phyloP scores from a whole-genome alignment of 225 moss, liverwort and hornwort species.

The Bryoerythrophyllum caledonicum region DNA sequence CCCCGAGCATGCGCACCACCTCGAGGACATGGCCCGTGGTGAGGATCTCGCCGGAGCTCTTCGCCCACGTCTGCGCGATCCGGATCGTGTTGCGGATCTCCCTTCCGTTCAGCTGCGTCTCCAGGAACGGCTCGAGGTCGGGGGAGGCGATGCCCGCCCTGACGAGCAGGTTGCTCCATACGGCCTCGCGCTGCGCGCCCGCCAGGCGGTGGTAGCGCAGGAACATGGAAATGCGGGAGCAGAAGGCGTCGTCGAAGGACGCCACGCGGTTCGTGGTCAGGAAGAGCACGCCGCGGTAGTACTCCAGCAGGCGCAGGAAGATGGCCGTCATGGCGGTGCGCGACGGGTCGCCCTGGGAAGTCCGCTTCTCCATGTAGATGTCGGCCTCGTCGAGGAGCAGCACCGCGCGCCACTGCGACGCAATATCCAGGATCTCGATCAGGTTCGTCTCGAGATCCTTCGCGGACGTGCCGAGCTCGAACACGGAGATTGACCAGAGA shows the following conservation, averaged over 20 bases:
- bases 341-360: constrained; percentile 36
- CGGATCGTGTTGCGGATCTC: constrained; percentile 62
- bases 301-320: constrained; percentile 65
- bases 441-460: constrained; percentile 39
- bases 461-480: constrained; percentile 46
- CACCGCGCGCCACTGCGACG: constrained; percentile 65
- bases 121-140: constrained; percentile 25
- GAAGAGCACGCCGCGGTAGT: constrained; percentile 65
- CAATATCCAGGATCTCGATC: constrained; percentile 58
- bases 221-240: constrained; percentile 69
- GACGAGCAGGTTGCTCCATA: constrained; percentile 48
- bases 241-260: constrained; percentile 67
- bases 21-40: constrained; percentile 31
- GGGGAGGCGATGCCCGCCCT: constrained; percentile 28
- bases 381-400: constrained; percentile 75
- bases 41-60: constrained; percentile 27
- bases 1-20: constrained; percentile 46
- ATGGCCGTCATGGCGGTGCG: constrained; percentile 71
- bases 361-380: constrained; percentile 64
- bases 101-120: constrained; percentile 57
- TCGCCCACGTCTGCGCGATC: constrained; percentile 47
- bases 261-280: constrained; percentile 60
- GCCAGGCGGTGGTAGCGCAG: constrained; percentile 53
- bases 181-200: constrained; percentile 27
- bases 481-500: constrained; percentile 62